Base-by-base conservation (phyloP, 257 asterid species). In the Striga asiatica region DNA sequence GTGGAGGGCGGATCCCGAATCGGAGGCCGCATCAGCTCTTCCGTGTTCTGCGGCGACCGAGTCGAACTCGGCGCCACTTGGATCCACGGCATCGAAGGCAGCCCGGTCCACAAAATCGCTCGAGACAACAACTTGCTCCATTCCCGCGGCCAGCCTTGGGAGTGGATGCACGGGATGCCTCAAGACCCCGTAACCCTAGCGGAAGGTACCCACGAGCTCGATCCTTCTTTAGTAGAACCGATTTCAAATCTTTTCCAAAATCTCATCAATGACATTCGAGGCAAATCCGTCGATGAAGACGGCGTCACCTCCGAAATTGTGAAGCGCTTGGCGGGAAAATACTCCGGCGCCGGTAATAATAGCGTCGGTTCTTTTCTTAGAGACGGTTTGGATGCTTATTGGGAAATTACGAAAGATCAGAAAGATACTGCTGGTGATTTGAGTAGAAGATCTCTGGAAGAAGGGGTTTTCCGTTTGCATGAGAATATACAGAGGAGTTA, bases 11-110 rank as follows among this genome's bases (percentile, higher is more conserved):
- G 94, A 3, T 24, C 35, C 31, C 69, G 95, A 53, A 76, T 89
- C 35, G 97, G 97, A 54, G 97, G 97, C 47, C 69, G 97, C 41
- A 76, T 89, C 14, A 81, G 59, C 74, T 56, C 97, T 2, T 61
- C 82, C 0, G 81, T 76, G 37, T 85, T 89, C 7, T 54, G 75
- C 64, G 96, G 97, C 47, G 95, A 81, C 71, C 65, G 85, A 66
- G 67, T 89, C 57, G 97, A 89, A 79, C 76, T 66, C 38, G 97
- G 97, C 1, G 97, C 94, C 14, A 89, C 96, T 4, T 85, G 97
- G 97, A 89, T 89, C 80, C 97, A 89, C 46, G 97, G 97, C 7
- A 78, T 89, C 47, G 82, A 71, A 9, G 88, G 85, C 1, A 89
- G 92, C 64, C 97, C 96, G 7, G 57, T 89, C 56, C 67, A 83